Conservation (phyloP, 306 rosid genomes). For the Luffa aegyptiaca region DNA sequence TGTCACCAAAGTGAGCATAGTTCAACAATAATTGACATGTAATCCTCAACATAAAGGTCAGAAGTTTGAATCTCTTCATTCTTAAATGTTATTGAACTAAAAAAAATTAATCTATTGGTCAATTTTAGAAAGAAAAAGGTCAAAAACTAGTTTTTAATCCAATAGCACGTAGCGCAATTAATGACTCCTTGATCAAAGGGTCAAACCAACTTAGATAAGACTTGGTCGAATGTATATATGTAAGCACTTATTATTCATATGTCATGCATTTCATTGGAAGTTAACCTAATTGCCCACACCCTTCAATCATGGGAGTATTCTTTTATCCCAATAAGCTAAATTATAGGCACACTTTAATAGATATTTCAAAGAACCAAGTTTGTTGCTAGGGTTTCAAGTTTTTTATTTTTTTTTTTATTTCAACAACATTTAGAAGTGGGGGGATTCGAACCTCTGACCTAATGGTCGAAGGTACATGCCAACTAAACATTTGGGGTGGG, state of each 20-base stretch:
- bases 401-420: too few relatives aligned
- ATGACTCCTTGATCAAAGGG: background rate
- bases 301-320: background rate
- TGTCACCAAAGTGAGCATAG: too few relatives aligned
- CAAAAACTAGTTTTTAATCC: background rate
- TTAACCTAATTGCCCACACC: background rate
- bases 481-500: too few relatives aligned
- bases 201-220: background rate
- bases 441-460: too few relatives aligned
- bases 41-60: too few relatives aligned
- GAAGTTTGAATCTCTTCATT: too few relatives aligned
- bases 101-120: too few relatives aligned
- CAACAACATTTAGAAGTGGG: too few relatives aligned
- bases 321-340: background rate
- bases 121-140: background rate
- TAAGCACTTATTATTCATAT: background rate
- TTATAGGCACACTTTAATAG: background rate
- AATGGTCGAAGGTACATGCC: too few relatives aligned
- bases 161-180: background rate
- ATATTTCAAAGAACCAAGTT: too few relatives aligned
- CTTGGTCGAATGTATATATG: background rate
- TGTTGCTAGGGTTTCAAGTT: background rate
- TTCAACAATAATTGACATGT: too few relatives aligned
- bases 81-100: too few relatives aligned
- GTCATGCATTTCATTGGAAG: background rate